Evolutionary conservation across 768 basidiomycete species (phyloP), one percentile per base, ranked within the genome.

Genomic region (Tulasnella sp.): DNA sequence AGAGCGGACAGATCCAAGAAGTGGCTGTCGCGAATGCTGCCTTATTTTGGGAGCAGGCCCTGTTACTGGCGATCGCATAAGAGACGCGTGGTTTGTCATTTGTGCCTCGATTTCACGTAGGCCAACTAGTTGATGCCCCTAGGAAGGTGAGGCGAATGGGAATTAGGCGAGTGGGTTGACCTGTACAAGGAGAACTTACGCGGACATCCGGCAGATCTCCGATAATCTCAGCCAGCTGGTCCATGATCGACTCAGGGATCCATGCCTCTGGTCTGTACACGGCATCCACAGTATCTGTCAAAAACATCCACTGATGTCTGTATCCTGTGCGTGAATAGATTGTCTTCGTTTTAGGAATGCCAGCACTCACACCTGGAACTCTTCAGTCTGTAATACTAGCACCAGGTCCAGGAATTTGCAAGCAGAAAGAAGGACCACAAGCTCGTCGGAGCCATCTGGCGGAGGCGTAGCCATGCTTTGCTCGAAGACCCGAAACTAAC

Each of bases 231-330:
- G 90, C 84, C 0, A 98, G 76, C 58, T 86, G 86, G 68, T 99
- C 96, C 71, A 97, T 80, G 76, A 96, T 83, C 2, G 92, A 86
- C 64, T 87, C 86, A 0, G 94, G 88, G 60, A 76, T 75, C 80
- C 86, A 91, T 47, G 83, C 76, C 60, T 92, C 85, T 0, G 92
- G 88, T 17, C 83, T 85, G 71, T 91, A 93, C 32, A 93, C 80
- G 0, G 95, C 93, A 66, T 98, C 96, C 4, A 94, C 89, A 0
- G 95, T 98, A 70, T 99, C 95, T 2, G 93, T 96, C 44, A 97
- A 83, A 70, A 98, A 99, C 67, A 96, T 88, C 95, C 96, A 99
- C 75, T 99, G 93, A 70, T 98, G 88, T 7, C 77, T 78, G 62
- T 15, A 15, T 15, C 34, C 34, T 7, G 5, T n/a, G 41, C 3